These are phyloP conservation scores for Periconia sp. DNA, from an alignment of 2,329 filamentous ascomycete species.

Conservation along the genomic window DNA sequence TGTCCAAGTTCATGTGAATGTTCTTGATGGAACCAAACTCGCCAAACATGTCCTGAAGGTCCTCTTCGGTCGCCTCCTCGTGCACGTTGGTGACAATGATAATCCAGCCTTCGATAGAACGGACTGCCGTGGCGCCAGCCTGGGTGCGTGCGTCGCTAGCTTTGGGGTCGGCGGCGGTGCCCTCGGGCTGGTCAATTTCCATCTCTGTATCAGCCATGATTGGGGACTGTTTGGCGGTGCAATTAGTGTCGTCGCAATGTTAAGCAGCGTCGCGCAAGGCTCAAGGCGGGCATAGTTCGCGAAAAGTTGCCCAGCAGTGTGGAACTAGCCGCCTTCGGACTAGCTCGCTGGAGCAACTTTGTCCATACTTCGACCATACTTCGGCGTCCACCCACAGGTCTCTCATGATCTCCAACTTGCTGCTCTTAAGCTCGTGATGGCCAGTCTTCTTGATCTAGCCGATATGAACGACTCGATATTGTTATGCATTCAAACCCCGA, in stretches of 20 bases:
- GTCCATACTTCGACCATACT: too few species aligned
- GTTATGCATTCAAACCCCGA: too few species aligned
- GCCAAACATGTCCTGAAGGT: conserved; percentile 79
- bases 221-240: conserved; percentile 1
- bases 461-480: too few species aligned
- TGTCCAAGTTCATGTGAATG: conserved; percentile 80
- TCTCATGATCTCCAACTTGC: too few species aligned
- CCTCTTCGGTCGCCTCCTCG: conserved; percentile 85
- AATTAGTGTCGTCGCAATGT: conserved; percentile 4
- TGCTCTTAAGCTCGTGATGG: too few species aligned
- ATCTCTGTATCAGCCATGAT: conserved; percentile 55
- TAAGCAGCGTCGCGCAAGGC: conserved; percentile 1
- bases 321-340: too few species aligned
- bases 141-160: conserved; percentile 73
- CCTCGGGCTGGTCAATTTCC: conserved; percentile 51
- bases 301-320: conserved; percentile 15
- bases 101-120: conserved; percentile 90
- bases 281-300: conserved; percentile 4
- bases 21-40: conserved; percentile 90
- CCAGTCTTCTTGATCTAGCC: too few species aligned
- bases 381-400: too few species aligned
- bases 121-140: conserved; percentile 77
- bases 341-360: too few species aligned
- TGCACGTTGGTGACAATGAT: conserved; percentile 86
- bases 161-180: conserved; percentile 53